Base-by-base conservation (phyloP, 805 yeast genomes). In the Kluyveromyces lactis region DNA sequence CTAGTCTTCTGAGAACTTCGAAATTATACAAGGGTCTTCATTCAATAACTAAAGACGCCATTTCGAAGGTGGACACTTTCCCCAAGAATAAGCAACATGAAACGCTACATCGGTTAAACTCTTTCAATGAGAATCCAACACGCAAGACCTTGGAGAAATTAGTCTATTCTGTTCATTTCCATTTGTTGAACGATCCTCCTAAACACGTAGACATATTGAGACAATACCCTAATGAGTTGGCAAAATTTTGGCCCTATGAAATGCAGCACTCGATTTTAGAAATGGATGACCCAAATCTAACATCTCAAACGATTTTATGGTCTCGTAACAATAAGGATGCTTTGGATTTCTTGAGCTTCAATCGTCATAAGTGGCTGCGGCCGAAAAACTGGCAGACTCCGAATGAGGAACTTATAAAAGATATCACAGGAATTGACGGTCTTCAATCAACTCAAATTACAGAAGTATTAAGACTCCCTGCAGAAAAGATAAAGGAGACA, bases 211-310 rank as follows among this genome's bases (percentile, higher is more conserved):
- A 31, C 26, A 27, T 24, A 18, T 46, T 51, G 18, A 42, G 45
- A 18, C 26, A 33, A 5, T 28, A 48, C 38, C 43, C 42, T 38
- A 27, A 23, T 10, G 51, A 48, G 15, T 18, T 51, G 34, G 36
- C 45, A 3, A 41, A 42, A 26, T 43, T 39, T 33, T 49, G 53
- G 53, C 55, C 55, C 17, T 46, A 48, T 31, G 55, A 51, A 39
- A 40, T 31, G 12, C 49, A 49, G 16, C 34, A 48, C 9, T 19
- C 42, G 12, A 30, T 49, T 7, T 30, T 49, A 11, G 30, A 33
- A 17, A 48, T 48, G 50, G 39, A 42, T 12, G 29, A 42, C 7
- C 48, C 52, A 17, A 42, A 39, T 18, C 27, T 29, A 18, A 36
- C 39, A 9, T 49, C 55, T 4, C 31, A 44, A 29, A 41, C 46